These are phyloP conservation scores for Syzygium aromaticum DNA, from an alignment of 345 rosid genomes.

Conservation along the genomic window DNA sequence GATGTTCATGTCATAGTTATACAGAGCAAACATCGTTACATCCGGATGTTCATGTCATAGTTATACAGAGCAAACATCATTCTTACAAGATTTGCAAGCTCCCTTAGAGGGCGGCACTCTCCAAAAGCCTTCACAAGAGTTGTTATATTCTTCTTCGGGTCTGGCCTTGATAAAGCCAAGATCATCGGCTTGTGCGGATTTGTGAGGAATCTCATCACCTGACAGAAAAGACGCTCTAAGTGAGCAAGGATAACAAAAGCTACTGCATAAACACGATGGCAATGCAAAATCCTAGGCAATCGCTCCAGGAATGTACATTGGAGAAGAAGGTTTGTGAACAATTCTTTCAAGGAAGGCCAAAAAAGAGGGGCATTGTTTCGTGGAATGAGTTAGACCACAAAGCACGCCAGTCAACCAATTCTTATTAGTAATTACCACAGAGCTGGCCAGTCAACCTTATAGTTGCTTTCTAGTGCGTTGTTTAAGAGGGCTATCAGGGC, in stretches of 20 bases:
- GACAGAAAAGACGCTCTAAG: neutral
- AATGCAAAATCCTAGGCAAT: neutral
- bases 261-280: neutral
- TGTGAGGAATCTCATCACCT: conserved; percentile 90
- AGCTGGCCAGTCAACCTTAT: neutral
- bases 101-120: conserved; percentile 80
- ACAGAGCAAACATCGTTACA: neutral
- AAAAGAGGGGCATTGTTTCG: neutral
- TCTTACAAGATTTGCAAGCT: conserved; percentile 92
- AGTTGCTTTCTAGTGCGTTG: neutral
- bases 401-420: neutral
- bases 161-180: conserved; percentile 94
- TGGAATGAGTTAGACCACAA: neutral
- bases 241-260: neutral
- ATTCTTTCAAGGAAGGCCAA: neutral
- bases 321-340: neutral
- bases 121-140: conserved; percentile 94
- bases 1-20: neutral
- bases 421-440: neutral
- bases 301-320: neutral
- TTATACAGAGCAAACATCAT: neutral
- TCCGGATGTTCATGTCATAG: neutral
- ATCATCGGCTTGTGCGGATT: conserved; percentile 97
- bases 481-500: neutral
- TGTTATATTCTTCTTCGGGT: conserved; percentile 93